phyloP scores from a whole-genome alignment of 2,329 filamentous ascomycete species.

The Dactylellina haptotyla region DNA sequence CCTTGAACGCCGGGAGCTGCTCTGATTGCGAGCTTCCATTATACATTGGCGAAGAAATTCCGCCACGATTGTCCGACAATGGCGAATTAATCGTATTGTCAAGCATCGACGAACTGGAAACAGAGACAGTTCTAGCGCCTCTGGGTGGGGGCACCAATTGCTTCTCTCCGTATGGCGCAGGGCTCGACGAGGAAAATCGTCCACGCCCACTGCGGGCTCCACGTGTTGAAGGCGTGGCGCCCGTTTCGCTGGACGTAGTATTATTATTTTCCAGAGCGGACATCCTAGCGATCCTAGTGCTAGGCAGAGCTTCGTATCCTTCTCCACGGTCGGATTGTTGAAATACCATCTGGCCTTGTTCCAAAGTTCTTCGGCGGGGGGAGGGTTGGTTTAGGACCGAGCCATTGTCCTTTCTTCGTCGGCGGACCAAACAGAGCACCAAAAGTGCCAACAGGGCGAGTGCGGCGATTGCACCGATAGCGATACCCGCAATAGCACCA shows the following conservation, averaged over 20 bases:
- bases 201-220: conserved; percentile 36
- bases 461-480: conserved; percentile 80
- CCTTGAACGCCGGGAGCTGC: conserved; percentile 91
- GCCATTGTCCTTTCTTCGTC: conserved; percentile 69
- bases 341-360: conserved; percentile 60
- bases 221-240: conserved; percentile 65
- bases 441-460: conserved; percentile 75
- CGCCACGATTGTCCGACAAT: conserved; percentile 71
- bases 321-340: conserved; percentile 59
- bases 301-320: conserved; percentile 80
- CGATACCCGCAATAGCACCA: conserved; percentile 91
- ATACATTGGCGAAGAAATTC: conserved; percentile 85
- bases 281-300: conserved; percentile 93
- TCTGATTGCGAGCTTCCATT: conserved; percentile 91
- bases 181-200: conserved; percentile 37
- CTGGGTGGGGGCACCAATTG: conserved; percentile 58
- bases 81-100: conserved; percentile 78
- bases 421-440: conserved; percentile 72
- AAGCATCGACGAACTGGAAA: conserved; percentile 84
- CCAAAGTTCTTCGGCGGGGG: conserved; percentile 66
- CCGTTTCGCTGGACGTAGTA: conserved; percentile 45
- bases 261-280: conserved; percentile 83
- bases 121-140: conserved; percentile 81
- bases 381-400: conserved; percentile 87
- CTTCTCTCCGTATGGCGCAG: conserved; percentile 51